phyloP scores from a whole-genome alignment of 192 early-diverging fungal species.

The Funneliformis geosporum region DNA sequence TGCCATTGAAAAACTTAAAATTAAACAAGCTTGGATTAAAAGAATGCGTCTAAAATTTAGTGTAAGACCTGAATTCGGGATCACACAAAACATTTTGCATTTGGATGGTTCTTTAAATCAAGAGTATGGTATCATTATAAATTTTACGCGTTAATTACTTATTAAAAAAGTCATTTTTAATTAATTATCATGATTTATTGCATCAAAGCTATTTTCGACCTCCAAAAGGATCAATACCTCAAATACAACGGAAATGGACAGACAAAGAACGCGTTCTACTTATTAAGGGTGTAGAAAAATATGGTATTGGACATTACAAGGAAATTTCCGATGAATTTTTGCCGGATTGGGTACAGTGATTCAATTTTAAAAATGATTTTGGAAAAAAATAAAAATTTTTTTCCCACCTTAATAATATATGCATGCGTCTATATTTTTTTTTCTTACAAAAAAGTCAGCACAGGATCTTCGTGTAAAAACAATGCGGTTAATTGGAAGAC shows the following conservation, averaged over 20 bases:
- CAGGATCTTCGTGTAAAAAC: slow-evolving; percentile 86
- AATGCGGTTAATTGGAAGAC: slow-evolving; percentile 82
- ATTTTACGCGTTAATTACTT: not conserved
- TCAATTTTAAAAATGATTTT: not conserved
- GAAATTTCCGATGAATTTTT: slow-evolving; percentile 79
- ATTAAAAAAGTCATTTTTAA: not conserved
- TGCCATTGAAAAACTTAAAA: not conserved
- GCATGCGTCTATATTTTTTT: not conserved
- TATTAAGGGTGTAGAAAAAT: slow-evolving; percentile 76
- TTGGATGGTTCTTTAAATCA: slow-evolving; percentile 85
- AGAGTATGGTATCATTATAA: slow-evolving; percentile 53
- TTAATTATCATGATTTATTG: slow-evolving; percentile 18
- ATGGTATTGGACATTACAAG: slow-evolving; percentile 87
- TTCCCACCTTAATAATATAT: not conserved
- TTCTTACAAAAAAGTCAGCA: slow-evolving; percentile 42
- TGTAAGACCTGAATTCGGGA: slow-evolving; percentile 76
- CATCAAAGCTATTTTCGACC: slow-evolving; percentile 69
- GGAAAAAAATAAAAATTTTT: no score
- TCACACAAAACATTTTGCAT: slow-evolving; percentile 83
- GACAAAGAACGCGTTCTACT: slow-evolving; percentile 74
- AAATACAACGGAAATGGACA: slow-evolving; percentile 74
- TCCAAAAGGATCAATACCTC: slow-evolving; percentile 60
- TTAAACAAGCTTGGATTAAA: slow-evolving; percentile 74
- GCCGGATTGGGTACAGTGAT: slow-evolving; percentile 68
- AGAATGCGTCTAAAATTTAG: slow-evolving; percentile 85